Base-by-base conservation (phyloP, 139 green algal species). In the Coccomyxa sp. region DNA sequence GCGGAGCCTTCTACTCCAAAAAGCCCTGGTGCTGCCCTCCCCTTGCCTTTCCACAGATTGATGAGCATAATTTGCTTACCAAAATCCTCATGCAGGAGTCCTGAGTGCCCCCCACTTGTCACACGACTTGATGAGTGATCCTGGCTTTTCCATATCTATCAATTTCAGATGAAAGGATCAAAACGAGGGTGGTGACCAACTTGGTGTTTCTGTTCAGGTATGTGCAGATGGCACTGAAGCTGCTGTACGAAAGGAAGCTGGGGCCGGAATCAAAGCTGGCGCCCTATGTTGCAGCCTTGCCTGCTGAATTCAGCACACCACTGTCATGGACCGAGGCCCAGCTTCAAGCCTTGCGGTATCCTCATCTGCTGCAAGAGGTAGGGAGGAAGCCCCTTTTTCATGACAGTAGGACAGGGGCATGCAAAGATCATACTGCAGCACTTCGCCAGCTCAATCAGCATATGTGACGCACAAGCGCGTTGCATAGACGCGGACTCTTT, bases 211-310 rank as follows among this genome's bases (percentile, higher is more conserved):
- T 17, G 0, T 66, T 31, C 71, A 85, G 92, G 90, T 93, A 89
- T 82, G 86, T 93, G 10, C 93, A 94, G 87, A 86, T 97, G 77
- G 93, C 85, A 1, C 81, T 94, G 18, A 88, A 94, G 81, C 83
- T 98, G 68, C 85, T 98, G 67, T 63, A 88, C 67, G 92, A 97
- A 83, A 79, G 85, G 67, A 51, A 66, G 16, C 83, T 84, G 67
- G 92, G 92, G 0, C 1, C 57, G 0, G 18, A 67, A 12, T 92
- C 90, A 0, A 25, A 60, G 9, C 81, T 95, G 17, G 81, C 68
- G 15, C 74, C 77, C 28, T 98, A 95, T 85, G 27, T 97, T 0
- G 67, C 88, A 79, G 86, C 92, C 83, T 90, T 98, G 51, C 95
- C 95, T 0, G 14, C 77, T 15, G 80, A 60, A 11, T 88, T 95